phyloP scores from a whole-genome alignment of 2,329 filamentous ascomycete genomes.

The Aureobasidium leucospermi region DNA sequence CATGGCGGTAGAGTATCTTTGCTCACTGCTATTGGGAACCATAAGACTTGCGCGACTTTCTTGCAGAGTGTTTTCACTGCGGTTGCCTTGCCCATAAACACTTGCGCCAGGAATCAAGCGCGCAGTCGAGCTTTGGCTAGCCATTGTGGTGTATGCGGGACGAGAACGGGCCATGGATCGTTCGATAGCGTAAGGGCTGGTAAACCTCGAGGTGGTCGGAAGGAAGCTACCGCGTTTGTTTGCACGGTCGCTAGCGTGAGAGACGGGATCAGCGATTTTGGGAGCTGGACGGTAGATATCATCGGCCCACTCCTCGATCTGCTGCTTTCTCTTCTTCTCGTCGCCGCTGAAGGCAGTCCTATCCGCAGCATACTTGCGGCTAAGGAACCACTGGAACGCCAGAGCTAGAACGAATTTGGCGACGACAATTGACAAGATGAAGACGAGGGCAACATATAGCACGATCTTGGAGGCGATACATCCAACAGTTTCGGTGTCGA shows the following conservation, averaged over 20 bases:
- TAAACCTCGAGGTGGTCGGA: slow-evolving; percentile 90
- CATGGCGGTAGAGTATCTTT: slow-evolving; percentile 47
- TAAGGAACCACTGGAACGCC: slow-evolving; percentile 94
- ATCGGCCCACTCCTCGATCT: slow-evolving; percentile 97
- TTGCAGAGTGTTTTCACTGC: slow-evolving; percentile 49
- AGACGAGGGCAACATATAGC: slow-evolving; percentile 82
- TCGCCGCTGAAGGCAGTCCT: slow-evolving; percentile 80
- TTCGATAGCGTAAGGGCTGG: slow-evolving; percentile 77
- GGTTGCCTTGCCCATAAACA: slow-evolving; percentile 59
- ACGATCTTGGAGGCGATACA: slow-evolving; percentile 98
- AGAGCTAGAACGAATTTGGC: slow-evolving; percentile 84
- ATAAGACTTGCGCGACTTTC: slow-evolving; percentile 38
- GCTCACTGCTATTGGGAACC: slow-evolving; percentile 35
- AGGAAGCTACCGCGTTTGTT: slow-evolving; percentile 85
- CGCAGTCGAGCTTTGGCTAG: slow-evolving; percentile 72
- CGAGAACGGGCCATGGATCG: slow-evolving; percentile 44
- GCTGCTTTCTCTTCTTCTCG: slow-evolving; percentile 75
- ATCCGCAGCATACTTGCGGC: slow-evolving; percentile 71
- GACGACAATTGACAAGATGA: slow-evolving; percentile 83
- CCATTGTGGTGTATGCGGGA: slow-evolving; percentile 81
- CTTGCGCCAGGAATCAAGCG: slow-evolving; percentile 58
- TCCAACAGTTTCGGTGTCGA: slow-evolving; percentile 92
- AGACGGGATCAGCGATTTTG: slow-evolving; percentile 62
- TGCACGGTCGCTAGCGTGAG: slow-evolving; percentile 59
- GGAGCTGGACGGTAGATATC: slow-evolving; percentile 92